Conservation (phyloP, 1,284 basidiomycete species). For the Ceratobasidium sp. region DNA sequence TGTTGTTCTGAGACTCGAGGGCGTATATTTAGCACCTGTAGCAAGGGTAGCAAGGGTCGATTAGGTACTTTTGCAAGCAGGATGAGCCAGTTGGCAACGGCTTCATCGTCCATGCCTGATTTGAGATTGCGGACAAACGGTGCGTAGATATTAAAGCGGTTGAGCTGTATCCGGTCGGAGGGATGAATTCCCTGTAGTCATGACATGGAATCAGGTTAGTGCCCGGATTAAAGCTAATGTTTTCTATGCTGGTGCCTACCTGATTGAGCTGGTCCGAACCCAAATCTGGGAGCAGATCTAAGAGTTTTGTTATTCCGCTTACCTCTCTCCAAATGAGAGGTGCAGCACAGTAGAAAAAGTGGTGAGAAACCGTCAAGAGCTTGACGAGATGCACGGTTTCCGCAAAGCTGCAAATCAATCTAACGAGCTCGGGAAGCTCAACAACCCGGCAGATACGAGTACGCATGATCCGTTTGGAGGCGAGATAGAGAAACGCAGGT, state of each 20-base stretch:
- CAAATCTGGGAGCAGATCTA: not conserved
- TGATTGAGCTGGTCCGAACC: no score
- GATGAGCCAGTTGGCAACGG: not conserved
- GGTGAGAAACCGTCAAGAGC: not conserved
- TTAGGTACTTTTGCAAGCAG: not conserved
- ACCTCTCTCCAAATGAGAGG: not conserved
- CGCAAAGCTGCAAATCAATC: not conserved
- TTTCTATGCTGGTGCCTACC: not conserved
- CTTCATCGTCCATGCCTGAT: no score
- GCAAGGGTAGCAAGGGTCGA: not conserved
- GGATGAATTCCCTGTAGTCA: not conserved
- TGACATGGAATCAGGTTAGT: not conserved
- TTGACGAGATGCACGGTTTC: not conserved
- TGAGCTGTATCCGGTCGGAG: not conserved
- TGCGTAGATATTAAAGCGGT: conserved; percentile 7
- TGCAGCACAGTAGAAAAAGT: not conserved
- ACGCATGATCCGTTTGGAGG: no score
- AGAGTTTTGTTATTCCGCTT: not conserved
- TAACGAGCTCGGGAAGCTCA: not conserved
- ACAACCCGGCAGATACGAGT: not conserved
- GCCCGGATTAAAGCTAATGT: not conserved
- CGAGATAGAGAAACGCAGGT: no score
- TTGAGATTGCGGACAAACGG: not conserved
- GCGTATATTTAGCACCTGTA: not conserved
- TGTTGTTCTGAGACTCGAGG: no score